Percentiles rank a stretch among this genome's conserved stretches.
Conservation (phyloP, 768 basidiomycete genomes). For the Tylopilus vinaceipallidus region DNA sequence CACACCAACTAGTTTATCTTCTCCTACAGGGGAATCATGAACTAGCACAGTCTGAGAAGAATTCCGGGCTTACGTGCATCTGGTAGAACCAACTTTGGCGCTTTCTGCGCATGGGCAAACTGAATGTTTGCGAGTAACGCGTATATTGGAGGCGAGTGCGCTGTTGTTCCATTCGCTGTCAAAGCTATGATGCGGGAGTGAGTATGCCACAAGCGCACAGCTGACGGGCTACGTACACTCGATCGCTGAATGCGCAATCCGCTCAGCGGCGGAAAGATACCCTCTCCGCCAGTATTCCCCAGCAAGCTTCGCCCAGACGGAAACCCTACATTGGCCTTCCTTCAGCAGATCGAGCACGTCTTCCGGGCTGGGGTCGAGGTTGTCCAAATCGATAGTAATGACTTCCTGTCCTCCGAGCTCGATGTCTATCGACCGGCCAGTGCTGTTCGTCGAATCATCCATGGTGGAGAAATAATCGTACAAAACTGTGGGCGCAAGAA, state of each 20-base stretch:
- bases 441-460: slow-evolving; percentile 14
- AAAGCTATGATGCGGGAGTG: slow-evolving; percentile 40
- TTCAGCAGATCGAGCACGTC: slow-evolving; percentile 72
- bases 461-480: slow-evolving; percentile 6
- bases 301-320: slow-evolving; percentile 80
- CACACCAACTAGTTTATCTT: slow-evolving; percentile 58
- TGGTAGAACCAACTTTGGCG: slow-evolving; percentile 74
- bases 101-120: slow-evolving; percentile 73
- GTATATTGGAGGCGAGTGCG: slow-evolving; percentile 69
- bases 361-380: slow-evolving; percentile 75
- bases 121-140: slow-evolving; percentile 84
- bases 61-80: slow-evolving; percentile 75
- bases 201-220: neutral
- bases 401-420: slow-evolving; percentile 82
- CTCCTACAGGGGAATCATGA: slow-evolving; percentile 40
- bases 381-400: slow-evolving; percentile 86
- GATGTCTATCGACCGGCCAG: slow-evolving; percentile 57
- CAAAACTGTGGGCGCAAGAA: too few relatives aligned
- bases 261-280: slow-evolving; percentile 71
- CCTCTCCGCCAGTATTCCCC: slow-evolving; percentile 87
- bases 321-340: slow-evolving; percentile 68
- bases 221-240: slow-evolving; percentile 50
- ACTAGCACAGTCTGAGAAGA: neutral
- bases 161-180: slow-evolving; percentile 44
- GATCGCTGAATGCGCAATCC: slow-evolving; percentile 64